phyloP scores from a whole-genome alignment of 495 filamentous ascomycete genomes.

The Amniculicola lignicola region DNA sequence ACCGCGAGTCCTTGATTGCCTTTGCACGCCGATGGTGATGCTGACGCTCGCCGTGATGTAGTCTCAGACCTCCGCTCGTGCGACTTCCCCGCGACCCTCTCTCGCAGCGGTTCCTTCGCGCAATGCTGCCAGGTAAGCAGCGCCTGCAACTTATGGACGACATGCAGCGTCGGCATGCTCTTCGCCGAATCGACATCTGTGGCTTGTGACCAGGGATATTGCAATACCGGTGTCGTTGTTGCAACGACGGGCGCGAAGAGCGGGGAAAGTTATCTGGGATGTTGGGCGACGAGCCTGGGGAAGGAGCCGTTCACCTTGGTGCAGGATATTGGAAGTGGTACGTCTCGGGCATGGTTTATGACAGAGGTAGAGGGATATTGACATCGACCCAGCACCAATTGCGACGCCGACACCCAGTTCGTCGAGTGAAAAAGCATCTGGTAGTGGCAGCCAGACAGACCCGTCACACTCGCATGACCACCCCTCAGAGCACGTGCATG shows the following conservation, averaged over 20 bases:
- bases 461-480: no score
- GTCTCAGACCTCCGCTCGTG: background rate
- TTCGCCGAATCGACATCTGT: background rate
- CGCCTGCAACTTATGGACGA: background rate
- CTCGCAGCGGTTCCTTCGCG: background rate
- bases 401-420: background rate
- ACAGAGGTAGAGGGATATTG: background rate
- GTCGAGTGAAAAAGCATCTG: background rate
- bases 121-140: background rate
- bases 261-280: background rate
- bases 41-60: background rate
- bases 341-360: background rate
- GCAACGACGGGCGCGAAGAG: background rate
- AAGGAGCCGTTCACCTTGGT: background rate
- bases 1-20: background rate
- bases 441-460: background rate
- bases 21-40: background rate
- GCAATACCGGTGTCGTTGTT: slow-evolving; percentile 1
- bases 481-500: no score
- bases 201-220: background rate
- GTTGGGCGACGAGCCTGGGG: slow-evolving; percentile 1
- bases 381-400: no score
- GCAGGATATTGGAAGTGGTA: background rate
- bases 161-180: background rate
- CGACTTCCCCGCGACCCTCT: slow-evolving; percentile 3